Percentiles rank a stretch among this genome's conserved stretches.
These are phyloP conservation scores for Coniosporium tulheliwenetii DNA, from an alignment of 2,329 filamentous ascomycete species.

Conservation along the genomic window DNA sequence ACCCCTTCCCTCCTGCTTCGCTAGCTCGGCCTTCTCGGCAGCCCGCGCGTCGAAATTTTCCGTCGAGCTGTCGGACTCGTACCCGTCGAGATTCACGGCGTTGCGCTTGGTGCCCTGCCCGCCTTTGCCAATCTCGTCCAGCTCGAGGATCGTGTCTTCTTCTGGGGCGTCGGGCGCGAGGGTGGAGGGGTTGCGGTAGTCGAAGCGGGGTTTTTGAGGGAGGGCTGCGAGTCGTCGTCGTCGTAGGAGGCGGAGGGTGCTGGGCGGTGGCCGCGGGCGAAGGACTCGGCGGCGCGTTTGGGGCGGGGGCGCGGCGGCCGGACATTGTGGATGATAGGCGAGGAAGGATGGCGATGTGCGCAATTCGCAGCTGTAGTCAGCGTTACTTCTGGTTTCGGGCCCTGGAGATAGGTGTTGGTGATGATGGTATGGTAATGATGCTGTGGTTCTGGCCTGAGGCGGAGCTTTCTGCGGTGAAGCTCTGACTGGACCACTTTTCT, in stretches of 20 bases:
- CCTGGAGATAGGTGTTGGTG: too few species aligned
- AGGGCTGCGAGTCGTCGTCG: conserved; percentile 26
- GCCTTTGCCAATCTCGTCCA: conserved; percentile 74
- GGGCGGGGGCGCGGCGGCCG: conserved; percentile 42
- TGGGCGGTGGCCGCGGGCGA: conserved; percentile 54
- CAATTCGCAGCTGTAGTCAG: too few species aligned
- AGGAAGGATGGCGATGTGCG: background rate
- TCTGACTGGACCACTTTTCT: too few species aligned
- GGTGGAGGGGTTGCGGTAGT: conserved; percentile 84
- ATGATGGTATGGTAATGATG: too few species aligned
- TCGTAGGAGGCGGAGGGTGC: conserved; percentile 30
- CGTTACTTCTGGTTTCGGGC: too few species aligned
- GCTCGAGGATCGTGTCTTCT: conserved; percentile 65
- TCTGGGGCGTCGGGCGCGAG: conserved; percentile 69
- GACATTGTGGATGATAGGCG: background rate
- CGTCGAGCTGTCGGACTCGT: conserved; percentile 84
- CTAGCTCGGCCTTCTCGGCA: conserved; percentile 39
- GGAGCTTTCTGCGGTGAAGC: too few species aligned
- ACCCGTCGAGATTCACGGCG: conserved; percentile 91
- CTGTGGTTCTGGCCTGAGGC: too few species aligned
- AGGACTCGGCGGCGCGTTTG: conserved; percentile 71
- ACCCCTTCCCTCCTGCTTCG: conserved; percentile 21
- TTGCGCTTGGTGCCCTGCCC: conserved; percentile 69
- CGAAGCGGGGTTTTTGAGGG: conserved; percentile 71
- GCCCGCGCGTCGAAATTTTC: conserved; percentile 73